Base-by-base conservation (phyloP, 139 green algal genomes). In the Chlorella sp. region DNA sequence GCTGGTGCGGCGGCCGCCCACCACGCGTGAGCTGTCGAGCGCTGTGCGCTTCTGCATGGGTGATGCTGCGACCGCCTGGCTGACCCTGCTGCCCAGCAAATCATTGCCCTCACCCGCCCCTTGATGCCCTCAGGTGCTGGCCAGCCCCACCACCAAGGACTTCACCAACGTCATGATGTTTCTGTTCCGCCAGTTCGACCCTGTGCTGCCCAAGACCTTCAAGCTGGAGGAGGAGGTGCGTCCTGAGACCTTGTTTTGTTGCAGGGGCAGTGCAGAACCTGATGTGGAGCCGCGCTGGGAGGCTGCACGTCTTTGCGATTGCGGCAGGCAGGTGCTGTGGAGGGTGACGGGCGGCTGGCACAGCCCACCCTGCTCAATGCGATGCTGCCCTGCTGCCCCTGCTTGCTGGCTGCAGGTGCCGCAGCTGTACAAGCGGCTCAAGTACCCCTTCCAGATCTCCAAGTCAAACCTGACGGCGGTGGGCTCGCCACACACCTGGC, bases 401-500 rank as follows among this genome's bases (percentile, higher is more conserved):
- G n/a, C n/a, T n/a, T n/a, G n/a, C n/a, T 12, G 64, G 7, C 36
- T 60, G 56, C 76, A 98, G 70, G 94, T 98, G 15, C 96, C 96
- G 7, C 70, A 89, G 32, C 87, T 99, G 44, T 98, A 97, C 91
- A 98, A 98, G 91, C 93, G 95, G 38, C 90, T 99, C 28, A 90
- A 92, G 60, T 99, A 99, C 87, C 96, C 96, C 13, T 99, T 98
- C 81, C 88, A 92, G 55, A 97, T 99, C 89, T 94, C 82, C 89
- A 99, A 98, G 84, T 94, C 82, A 55, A 94, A 94, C 28, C 87
- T 99, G 70, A 96, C 95, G 74, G 94, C 96, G 1, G 96, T 99
- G 3, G 96, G 96, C 76, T 95, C 87, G 80, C 94, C 96, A 1
- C 95, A 99, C 90, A 98, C 96, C 4, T 99, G 96, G 96, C 96